Conservation (phyloP, 371 early-diverging fungal genomes). For the Mucor lusitanicus region DNA sequence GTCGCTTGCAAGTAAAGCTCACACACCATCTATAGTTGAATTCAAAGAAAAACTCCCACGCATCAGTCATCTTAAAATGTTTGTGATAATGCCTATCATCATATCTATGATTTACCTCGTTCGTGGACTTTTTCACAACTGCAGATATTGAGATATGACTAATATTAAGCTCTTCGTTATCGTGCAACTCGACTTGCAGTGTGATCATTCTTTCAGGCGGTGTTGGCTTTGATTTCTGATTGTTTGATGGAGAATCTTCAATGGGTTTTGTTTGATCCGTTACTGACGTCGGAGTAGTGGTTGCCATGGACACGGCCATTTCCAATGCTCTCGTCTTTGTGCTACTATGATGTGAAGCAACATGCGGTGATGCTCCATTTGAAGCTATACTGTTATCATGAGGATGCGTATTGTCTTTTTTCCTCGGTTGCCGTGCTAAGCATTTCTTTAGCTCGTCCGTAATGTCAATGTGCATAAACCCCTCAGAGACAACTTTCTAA, state of each 20-base stretch:
- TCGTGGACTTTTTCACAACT: slow-evolving; percentile 14
- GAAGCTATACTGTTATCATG: not conserved
- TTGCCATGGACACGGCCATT: not conserved
- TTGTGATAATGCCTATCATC: not conserved
- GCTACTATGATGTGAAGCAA: not conserved
- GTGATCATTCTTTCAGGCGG: not conserved
- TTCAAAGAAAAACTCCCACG: not conserved
- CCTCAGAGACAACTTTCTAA: slow-evolving; percentile 15
- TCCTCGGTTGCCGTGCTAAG: not conserved
- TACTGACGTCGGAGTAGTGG: not conserved
- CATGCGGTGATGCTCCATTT: not conserved
- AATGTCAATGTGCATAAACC: slow-evolving; percentile 29
- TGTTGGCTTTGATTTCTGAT: not conserved
- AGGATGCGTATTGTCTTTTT: not conserved
- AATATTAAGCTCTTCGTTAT: slow-evolving; percentile 24
- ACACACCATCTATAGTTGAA: slow-evolving; percentile 11
- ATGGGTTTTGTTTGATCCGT: not conserved
- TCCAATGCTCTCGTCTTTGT: not conserved
- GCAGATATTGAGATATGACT: slow-evolving; percentile 26
- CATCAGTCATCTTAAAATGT: not conserved
- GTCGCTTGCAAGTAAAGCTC: slow-evolving; percentile 25
- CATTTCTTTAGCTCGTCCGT: slow-evolving; percentile 5
- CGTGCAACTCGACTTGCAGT: slow-evolving; percentile 10
- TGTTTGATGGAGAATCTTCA: not conserved
- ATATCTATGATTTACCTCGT: slow-evolving; percentile 12